Evolutionary conservation across 192 early-diverging fungal genomes (phyloP), one percentile per base, ranked within the genome.

Genomic region (Coemansia sp.): DNA sequence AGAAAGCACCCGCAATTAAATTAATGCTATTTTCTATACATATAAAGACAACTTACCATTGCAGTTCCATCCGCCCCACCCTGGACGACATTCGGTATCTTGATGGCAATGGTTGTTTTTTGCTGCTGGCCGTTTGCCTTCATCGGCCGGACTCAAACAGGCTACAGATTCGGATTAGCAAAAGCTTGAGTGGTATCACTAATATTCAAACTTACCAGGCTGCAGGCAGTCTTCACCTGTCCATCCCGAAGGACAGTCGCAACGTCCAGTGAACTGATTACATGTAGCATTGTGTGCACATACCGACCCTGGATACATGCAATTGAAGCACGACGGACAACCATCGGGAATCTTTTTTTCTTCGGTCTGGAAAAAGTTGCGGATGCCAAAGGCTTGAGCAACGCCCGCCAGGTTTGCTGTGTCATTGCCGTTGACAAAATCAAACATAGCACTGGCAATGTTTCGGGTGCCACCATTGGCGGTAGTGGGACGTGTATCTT

Each of bases 11-110:
- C 12, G 38, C n/a, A 6, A 2, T 14, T 39, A 6, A 10, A 39
- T n/a, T 39, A n/a, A 10, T 1, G 23, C 23, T 26, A 26, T 26
- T 26, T 4, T 26, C 23, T 26, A 26, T 26, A 4, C 23, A 26
- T 26, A 26, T 26, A 4, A 26, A 4, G 23, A 4, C 23, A 26
- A 68, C 72, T 75, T 75, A 75, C 72, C 65, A 73, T 96, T 96
- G 81, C 94, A 96, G 64, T 96, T 96, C 65, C 91, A 91, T 39
- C 94, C 94, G 37, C 83, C 85, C 94, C 94, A 96, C 14, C 91
- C 92, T 16, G 89, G 86, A 26, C 83, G 70, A 61, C 94, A 96
- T 31, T 86, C 75, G 55, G 65, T 75, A 42, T 92, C 93, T 3
- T 81, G 59, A 19, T 82, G 63, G 31, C 72, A 75, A 18, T 75